Conservation (phyloP, 2,329 filamentous ascomycete species). For the Reticulascus tulasneorum region DNA sequence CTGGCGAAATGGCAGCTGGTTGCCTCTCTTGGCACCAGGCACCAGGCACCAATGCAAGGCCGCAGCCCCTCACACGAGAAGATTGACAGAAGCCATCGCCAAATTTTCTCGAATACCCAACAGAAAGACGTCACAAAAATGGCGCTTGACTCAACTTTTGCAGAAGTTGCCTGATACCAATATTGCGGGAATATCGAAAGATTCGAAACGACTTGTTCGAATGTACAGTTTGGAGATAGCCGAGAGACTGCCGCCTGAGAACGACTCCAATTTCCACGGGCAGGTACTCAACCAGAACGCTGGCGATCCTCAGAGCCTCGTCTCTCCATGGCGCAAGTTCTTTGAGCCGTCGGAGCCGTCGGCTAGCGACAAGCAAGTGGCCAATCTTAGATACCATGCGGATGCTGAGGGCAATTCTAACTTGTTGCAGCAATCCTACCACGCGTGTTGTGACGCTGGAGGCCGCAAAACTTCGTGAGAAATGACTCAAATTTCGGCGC, state of each 20-base stretch:
- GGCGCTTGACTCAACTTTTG: no score
- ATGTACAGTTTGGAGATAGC: slow-evolving; percentile 8
- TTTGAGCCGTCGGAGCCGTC: slow-evolving; percentile 6
- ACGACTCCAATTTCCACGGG: not conserved
- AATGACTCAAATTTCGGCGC: slow-evolving; percentile 11
- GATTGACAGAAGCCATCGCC: no score
- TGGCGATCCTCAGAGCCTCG: not conserved
- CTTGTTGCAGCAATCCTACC: not conserved
- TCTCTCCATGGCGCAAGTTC: slow-evolving; percentile 10
- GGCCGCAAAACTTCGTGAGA: slow-evolving; percentile 7
- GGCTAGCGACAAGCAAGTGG: not conserved
- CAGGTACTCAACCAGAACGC: slow-evolving; percentile 7
- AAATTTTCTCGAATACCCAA: no score
- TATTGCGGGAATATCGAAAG: no score
- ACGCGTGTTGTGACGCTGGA: slow-evolving; percentile 9
- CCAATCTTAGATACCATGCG: not conserved
- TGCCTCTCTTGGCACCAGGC: no score
- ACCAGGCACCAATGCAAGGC: no score
- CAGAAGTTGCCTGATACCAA: no score
- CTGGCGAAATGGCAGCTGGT: no score
- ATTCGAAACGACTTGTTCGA: slow-evolving; percentile 1
- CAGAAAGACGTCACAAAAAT: no score
- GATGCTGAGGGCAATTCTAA: not conserved
- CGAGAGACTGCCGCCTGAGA: slow-evolving; percentile 1
- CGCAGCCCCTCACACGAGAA: no score